Conservation (phyloP, 202 grass and related monocot species). For the Zizania palustris region DNA sequence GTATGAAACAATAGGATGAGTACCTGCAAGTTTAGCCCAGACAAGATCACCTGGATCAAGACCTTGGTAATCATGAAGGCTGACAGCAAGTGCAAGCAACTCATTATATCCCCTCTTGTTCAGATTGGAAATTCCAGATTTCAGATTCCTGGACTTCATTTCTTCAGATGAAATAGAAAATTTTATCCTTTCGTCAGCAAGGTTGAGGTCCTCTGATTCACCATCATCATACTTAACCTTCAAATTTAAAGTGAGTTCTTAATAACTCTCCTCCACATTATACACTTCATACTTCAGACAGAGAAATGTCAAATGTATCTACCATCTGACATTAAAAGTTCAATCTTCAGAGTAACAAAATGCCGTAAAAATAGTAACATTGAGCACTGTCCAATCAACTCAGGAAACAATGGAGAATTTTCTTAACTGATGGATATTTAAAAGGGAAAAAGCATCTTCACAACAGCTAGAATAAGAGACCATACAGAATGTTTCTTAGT, state of each 20-base stretch:
- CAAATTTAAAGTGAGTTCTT: constrained; percentile 30
- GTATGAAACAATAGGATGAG: constrained; percentile 25
- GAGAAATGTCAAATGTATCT: constrained; percentile 7
- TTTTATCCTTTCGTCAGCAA: constrained; percentile 73
- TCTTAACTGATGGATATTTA: neutral
- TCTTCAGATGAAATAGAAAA: constrained; percentile 75
- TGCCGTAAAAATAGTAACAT: constrained; percentile 15
- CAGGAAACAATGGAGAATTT: constrained; percentile 9
- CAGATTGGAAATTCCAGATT: constrained; percentile 62
- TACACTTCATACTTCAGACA: constrained; percentile 17
- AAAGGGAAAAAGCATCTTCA: constrained; percentile 25
- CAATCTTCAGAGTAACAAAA: neutral
- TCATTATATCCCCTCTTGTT: constrained; percentile 83
- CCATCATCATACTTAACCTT: constrained; percentile 92
- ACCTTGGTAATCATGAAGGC: constrained; percentile 91
- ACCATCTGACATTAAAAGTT: constrained; percentile 21
- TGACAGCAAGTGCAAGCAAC: constrained; percentile 85
- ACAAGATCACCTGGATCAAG: constrained; percentile 90
- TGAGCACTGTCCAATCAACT: constrained; percentile 2
- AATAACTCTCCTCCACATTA: constrained; percentile 13
- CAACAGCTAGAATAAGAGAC: constrained; percentile 21
- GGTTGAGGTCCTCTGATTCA: constrained; percentile 70
- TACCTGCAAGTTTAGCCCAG: constrained; percentile 99
- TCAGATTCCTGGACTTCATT: constrained; percentile 72
- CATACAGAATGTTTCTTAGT: constrained; percentile 82